Evolutionary conservation across 2,329 filamentous ascomycete genomes (phyloP), one percentile per base, ranked within the genome.

Genomic region (Apiospora kogelbergensis): DNA sequence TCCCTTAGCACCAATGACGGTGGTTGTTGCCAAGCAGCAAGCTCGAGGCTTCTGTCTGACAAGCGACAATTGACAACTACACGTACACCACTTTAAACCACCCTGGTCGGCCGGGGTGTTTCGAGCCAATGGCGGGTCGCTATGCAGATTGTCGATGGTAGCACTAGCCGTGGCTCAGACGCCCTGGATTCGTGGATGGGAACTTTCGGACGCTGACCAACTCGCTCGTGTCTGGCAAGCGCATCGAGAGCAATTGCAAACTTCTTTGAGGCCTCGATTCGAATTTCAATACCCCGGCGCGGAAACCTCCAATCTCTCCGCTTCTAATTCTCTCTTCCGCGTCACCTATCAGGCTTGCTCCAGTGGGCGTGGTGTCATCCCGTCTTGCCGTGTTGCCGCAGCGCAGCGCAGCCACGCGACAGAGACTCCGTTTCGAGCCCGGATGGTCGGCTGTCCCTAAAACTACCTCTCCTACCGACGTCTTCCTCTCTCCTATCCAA

Each of bases 81-180:
- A n/a, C n/a, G 24, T 53, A 53, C 46, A 26, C 24, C 46, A 53
- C 9, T 40, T 53, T 53, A 5, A 26, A 7, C 15, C 5, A 53
- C 48, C 48, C 48, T 30, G 11, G 48, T 9, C 48, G 20, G 53
- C 30, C 53, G 53, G 53, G 53, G 53, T 11, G n/a, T 37, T 60
- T 60, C 37, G 26, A 17, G 53, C 53, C 53, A 60, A 60, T 60
- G 53, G 30, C 53, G 30, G 53, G 53, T n/a, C 30, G 53, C 30
- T 20, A 20, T 60, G 30, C 17, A 30, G 53, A 57, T 57, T 57
- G 48, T 17, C 24, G 30, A 30, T 30, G 48, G 30, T 33, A n/a
- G 53, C 53, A 60, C 53, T 60, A 60, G 53, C 53, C 30, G 53
- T 60, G 53, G 53, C 53, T 60, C 53, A 60, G 53, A 20, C 53